phyloP scores from a whole-genome alignment of 2,329 filamentous ascomycete genomes.

The Aspergillus terreus region DNA sequence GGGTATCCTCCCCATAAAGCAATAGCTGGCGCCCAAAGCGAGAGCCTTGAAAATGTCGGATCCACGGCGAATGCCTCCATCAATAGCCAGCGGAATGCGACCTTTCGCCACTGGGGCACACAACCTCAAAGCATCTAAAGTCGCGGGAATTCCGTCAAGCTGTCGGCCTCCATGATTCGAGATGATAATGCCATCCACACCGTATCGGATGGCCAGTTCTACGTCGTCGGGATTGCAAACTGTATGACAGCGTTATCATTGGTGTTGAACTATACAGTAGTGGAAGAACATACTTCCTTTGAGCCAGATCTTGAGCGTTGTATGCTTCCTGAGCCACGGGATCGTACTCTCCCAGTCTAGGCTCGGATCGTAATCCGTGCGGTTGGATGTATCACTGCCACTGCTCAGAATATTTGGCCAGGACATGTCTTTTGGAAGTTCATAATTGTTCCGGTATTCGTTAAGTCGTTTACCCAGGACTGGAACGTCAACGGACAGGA shows the following conservation, averaged over 20 bases:
- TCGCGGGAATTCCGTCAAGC: conserved; percentile 36
- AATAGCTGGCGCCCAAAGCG: conserved; percentile 30
- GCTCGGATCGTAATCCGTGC: conserved; percentile 33
- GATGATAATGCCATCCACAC: conserved; percentile 34
- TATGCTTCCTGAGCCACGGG: conserved; percentile 46
- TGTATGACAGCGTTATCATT: conserved; percentile 2
- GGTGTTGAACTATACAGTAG: conserved; percentile 8
- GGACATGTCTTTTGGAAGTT: conserved; percentile 41
- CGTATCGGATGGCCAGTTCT: conserved; percentile 31
- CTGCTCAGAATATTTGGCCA: conserved; percentile 43
- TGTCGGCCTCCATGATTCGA: conserved; percentile 40
- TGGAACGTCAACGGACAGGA: conserved; percentile 55
- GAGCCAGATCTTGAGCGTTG: conserved; percentile 42
- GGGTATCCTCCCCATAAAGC: conserved; percentile 30
- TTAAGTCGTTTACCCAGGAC: conserved; percentile 52
- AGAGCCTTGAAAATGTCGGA: conserved; percentile 37
- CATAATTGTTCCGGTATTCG: conserved; percentile 53
- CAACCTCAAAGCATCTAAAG: conserved; percentile 32
- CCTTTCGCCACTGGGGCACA: conserved; percentile 26
- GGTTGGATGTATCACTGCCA: conserved; percentile 18
- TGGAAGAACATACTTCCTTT: conserved; percentile 21
- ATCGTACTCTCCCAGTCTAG: conserved; percentile 51
- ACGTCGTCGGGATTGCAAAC: conserved; percentile 34
- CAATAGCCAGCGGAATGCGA: conserved; percentile 30
- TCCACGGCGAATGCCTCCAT: conserved; percentile 34